Evolutionary conservation across 768 basidiomycete species (phyloP).

Genomic region (Guyanaporus albipodus): DNA sequence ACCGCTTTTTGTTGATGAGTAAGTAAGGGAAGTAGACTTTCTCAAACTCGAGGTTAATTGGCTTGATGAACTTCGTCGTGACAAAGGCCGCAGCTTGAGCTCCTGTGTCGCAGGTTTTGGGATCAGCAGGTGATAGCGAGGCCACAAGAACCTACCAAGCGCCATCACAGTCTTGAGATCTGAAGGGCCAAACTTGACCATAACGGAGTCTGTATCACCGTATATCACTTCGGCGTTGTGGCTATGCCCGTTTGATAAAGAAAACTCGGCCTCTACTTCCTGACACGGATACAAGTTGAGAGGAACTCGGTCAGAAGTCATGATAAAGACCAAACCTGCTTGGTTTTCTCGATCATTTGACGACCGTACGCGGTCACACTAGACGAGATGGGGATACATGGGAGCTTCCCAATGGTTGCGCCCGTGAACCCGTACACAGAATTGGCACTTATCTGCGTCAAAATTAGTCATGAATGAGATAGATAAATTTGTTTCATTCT

Average conservation of each 20-base stretch:
- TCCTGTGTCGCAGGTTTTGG: conserved; percentile 43
- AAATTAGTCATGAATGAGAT: conserved; percentile 1
- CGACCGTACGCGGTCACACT: conserved; percentile 95
- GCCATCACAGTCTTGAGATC: conserved; percentile 88
- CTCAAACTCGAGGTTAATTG: conserved; percentile 99
- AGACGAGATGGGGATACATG: conserved; percentile 94
- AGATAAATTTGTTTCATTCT: neutral
- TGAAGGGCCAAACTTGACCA: conserved; percentile 93
- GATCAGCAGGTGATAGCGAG: neutral
- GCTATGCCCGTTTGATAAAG: conserved; percentile 74
- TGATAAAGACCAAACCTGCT: conserved; percentile 48
- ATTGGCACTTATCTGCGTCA: conserved; percentile 88
- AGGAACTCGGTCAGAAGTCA: neutral
- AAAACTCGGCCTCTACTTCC: conserved; percentile 91
- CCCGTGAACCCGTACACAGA: conserved; percentile 99
- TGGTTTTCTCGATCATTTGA: conserved; percentile 98
- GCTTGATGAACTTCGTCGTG: conserved; percentile 85
- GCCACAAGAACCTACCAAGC: conserved; percentile 54
- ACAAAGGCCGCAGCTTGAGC: conserved; percentile 91
- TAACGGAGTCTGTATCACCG: conserved; percentile 98
- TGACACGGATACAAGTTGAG: neutral
- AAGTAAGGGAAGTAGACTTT: conserved; percentile 99
- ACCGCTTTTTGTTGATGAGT: conserved; percentile 97
- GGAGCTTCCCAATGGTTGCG: conserved; percentile 94
- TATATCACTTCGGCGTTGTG: conserved; percentile 95